phyloP scores from a whole-genome alignment of 2,329 filamentous ascomycete genomes.

The Lasiodiplodia hormozganensis region DNA sequence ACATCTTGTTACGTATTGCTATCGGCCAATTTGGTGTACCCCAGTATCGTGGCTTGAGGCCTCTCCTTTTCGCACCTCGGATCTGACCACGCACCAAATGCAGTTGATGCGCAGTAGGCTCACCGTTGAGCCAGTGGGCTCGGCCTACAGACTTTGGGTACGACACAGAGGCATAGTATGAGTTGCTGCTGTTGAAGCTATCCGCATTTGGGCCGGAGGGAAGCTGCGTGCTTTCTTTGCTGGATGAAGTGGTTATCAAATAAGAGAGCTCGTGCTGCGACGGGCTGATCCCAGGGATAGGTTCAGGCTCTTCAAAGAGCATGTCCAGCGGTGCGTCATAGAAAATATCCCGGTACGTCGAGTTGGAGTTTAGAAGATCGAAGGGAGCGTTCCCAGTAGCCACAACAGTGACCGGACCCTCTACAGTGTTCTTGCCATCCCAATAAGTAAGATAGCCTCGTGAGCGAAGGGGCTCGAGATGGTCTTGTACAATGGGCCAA shows the following conservation, averaged over 20 bases:
- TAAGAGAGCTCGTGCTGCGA: conserved; percentile 1
- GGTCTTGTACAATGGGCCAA: conserved; percentile 46
- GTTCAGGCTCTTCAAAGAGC: conserved; percentile 42
- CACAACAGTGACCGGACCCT: conserved; percentile 59
- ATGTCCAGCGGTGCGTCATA: conserved; percentile 58
- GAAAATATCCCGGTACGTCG: conserved; percentile 61
- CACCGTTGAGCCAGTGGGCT: conserved; percentile 48
- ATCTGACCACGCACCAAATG: conserved; percentile 59
- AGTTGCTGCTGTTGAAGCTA: conserved; percentile 66
- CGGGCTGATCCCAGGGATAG: neutral
- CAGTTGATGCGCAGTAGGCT: conserved; percentile 55
- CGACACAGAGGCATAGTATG: conserved; percentile 69
- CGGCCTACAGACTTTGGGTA: conserved; percentile 58
- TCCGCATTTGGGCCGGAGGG: conserved; percentile 46
- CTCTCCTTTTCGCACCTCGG: conserved; percentile 56
- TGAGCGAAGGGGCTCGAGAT: conserved; percentile 57
- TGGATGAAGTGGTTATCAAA: conserved; percentile 31
- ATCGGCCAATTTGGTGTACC: conserved; percentile 62
- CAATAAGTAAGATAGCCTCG: conserved; percentile 59
- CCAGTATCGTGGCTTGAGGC: conserved; percentile 65
- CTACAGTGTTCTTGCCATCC: conserved; percentile 51
- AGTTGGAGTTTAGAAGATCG: conserved; percentile 54
- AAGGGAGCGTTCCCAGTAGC: conserved; percentile 62
- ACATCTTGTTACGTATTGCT: conserved; percentile 60
- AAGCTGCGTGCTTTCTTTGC: conserved; percentile 56